Conservation (phyloP, 768 basidiomycete genomes). For the Polyporus arcularius region DNA sequence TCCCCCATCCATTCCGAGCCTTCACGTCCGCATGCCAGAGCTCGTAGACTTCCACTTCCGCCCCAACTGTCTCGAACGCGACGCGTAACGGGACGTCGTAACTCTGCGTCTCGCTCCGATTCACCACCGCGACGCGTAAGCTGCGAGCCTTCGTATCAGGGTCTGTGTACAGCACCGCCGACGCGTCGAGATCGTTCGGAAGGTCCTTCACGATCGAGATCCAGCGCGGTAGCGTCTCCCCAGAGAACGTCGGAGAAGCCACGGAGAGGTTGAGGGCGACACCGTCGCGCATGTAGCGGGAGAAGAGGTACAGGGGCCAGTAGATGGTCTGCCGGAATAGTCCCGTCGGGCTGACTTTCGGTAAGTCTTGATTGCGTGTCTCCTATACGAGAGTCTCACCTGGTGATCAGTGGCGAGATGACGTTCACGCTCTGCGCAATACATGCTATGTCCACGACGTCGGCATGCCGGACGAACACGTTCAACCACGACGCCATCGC, state of each 20-base stretch:
- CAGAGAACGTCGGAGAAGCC: constrained; percentile 37
- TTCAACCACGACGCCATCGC: constrained; percentile 65
- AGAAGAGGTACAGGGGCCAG: constrained; percentile 54
- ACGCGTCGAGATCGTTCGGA: constrained; percentile 50
- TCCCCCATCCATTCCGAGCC: constrained; percentile 43
- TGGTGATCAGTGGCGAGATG: constrained; percentile 39
- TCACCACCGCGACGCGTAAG: constrained; percentile 55
- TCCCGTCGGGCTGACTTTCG: constrained; percentile 36
- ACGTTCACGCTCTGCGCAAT: constrained; percentile 59
- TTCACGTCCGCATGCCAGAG: constrained; percentile 51
- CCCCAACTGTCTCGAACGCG: constrained; percentile 30
- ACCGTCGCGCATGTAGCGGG: constrained; percentile 56
- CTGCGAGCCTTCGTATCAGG: constrained; percentile 30
- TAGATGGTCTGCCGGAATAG: constrained; percentile 50
- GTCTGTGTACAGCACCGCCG: constrained; percentile 40
- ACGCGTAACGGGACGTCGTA: constrained; percentile 41
- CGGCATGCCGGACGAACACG: constrained; percentile 59
- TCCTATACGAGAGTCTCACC: constrained; percentile 25
- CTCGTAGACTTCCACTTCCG: constrained; percentile 46
- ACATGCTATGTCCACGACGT: constrained; percentile 61
- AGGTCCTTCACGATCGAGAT: constrained; percentile 42
- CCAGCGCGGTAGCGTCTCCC: constrained; percentile 54
- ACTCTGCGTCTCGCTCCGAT: constrained; percentile 42
- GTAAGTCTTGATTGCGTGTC: constrained; percentile 30
- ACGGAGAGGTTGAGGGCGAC: constrained; percentile 42